These are phyloP conservation scores for Phytophthora sansomeana DNA, from an alignment of 352 stramenopile genomes.

Conservation along the genomic window DNA sequence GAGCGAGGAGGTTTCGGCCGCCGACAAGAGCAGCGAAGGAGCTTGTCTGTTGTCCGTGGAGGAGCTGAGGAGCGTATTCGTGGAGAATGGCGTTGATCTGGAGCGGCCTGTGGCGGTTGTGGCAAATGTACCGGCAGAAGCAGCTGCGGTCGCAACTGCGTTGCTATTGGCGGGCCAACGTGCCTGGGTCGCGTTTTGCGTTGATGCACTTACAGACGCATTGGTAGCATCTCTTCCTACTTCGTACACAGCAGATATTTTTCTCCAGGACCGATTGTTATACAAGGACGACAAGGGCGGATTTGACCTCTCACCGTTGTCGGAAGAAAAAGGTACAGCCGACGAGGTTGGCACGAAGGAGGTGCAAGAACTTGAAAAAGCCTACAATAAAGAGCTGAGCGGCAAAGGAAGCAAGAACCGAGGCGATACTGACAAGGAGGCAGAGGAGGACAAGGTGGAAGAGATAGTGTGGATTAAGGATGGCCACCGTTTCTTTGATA, in stretches of 20 bases:
- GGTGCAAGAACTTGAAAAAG: slow-evolving; percentile 45
- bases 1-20: slow-evolving; percentile 30
- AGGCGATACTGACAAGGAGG: slow-evolving; percentile 19
- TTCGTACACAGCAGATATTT: slow-evolving; percentile 55
- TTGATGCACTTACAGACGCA: slow-evolving; percentile 46
- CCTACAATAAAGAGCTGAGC: slow-evolving; percentile 56
- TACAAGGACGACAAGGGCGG: slow-evolving; percentile 51
- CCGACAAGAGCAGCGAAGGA: slow-evolving; percentile 32
- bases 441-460: slow-evolving; percentile 31
- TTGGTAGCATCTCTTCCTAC: slow-evolving; percentile 48
- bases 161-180: slow-evolving; percentile 55
- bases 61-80: slow-evolving; percentile 51
- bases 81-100: slow-evolving; percentile 49
- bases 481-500: slow-evolving; percentile 80
- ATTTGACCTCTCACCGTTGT: slow-evolving; percentile 67
- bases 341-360: slow-evolving; percentile 16
- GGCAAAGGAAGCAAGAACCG: slow-evolving; percentile 45
- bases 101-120: slow-evolving; percentile 53
- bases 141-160: slow-evolving; percentile 66
- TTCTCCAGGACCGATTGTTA: slow-evolving; percentile 48
- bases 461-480: slow-evolving; percentile 65
- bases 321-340: slow-evolving; percentile 5
- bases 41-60: slow-evolving; percentile 48
- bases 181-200: slow-evolving; percentile 46
- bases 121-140: slow-evolving; percentile 52